These are phyloP conservation scores for Neurospora tetrasperma DNA, from an alignment of 495 filamentous ascomycete species.

Conservation along the genomic window DNA sequence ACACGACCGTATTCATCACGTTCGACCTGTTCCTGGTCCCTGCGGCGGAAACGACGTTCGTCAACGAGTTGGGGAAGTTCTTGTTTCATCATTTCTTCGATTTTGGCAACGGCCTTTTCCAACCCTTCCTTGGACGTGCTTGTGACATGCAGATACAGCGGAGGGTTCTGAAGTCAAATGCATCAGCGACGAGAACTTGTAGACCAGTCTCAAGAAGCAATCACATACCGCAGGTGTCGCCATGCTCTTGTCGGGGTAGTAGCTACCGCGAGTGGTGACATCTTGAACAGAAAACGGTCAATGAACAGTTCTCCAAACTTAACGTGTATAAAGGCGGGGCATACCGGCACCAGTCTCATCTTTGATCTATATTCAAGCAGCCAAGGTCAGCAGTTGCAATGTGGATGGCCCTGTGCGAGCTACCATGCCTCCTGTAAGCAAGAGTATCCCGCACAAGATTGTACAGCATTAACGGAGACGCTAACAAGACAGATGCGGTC, in stretches of 20 bases:
- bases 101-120: slow-evolving; percentile 72
- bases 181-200: background rate
- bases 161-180: slow-evolving; percentile 62
- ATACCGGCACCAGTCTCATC: slow-evolving; percentile 99
- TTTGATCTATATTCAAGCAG: slow-evolving; percentile 96
- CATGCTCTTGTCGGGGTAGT: slow-evolving; percentile 96
- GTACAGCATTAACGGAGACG: slow-evolving; percentile 18
- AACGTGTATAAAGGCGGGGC: slow-evolving; percentile 46
- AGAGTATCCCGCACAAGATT: slow-evolving; percentile 52
- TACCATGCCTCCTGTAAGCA: slow-evolving; percentile 79
- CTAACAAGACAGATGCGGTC: slow-evolving; percentile 25
- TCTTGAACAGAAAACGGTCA: slow-evolving; percentile 63
- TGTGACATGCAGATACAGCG: slow-evolving; percentile 89
- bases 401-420: slow-evolving; percentile 59
- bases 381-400: slow-evolving; percentile 94
- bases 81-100: slow-evolving; percentile 92
- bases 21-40: slow-evolving; percentile 87
- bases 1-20: slow-evolving; percentile 91
- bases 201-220: background rate
- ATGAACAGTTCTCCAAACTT: slow-evolving; percentile 45
- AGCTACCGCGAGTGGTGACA: slow-evolving; percentile 95
- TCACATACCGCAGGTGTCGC: slow-evolving; percentile 68
- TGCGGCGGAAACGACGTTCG: slow-evolving; percentile 82
- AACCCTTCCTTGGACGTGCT: slow-evolving; percentile 87
- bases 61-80: slow-evolving; percentile 93